phyloP scores from a whole-genome alignment of 257 asterid genomes.

The Jacaranda copaia region DNA sequence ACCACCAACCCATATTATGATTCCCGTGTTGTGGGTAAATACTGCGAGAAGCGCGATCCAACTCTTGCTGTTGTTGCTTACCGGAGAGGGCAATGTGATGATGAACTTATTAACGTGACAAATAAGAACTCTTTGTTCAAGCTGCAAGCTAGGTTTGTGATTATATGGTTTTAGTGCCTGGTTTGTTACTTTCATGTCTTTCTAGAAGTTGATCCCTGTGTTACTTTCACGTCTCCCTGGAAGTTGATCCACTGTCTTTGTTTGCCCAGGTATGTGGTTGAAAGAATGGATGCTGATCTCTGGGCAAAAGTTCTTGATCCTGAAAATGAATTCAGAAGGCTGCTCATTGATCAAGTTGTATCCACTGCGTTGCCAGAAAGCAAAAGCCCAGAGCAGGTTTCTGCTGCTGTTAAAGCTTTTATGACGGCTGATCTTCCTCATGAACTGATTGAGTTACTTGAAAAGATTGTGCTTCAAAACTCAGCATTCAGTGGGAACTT shows the following conservation, averaged over 20 bases:
- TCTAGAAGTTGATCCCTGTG: slow-evolving; percentile 18
- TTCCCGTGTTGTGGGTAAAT: slow-evolving; percentile 94
- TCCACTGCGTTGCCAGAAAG: slow-evolving; percentile 99
- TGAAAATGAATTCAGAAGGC: slow-evolving; percentile 95
- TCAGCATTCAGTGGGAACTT: slow-evolving; percentile 99
- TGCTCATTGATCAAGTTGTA: slow-evolving; percentile 98
- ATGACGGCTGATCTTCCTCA: slow-evolving; percentile 99
- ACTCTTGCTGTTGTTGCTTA: slow-evolving; percentile 98
- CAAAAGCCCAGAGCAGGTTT: slow-evolving; percentile 99
- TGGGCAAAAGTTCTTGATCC: slow-evolving; percentile 94
- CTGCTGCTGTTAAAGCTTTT: slow-evolving; percentile 99
- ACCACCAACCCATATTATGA: slow-evolving; percentile 94
- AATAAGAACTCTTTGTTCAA: slow-evolving; percentile 92
- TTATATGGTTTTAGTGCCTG: slow-evolving; percentile 17
- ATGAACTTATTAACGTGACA: slow-evolving; percentile 88
- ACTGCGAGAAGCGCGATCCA: slow-evolving; percentile 98
- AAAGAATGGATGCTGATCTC: slow-evolving; percentile 94
- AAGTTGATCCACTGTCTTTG: slow-evolving; percentile 22
- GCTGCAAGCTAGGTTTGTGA: slow-evolving; percentile 89
- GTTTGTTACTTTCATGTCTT: slow-evolving; percentile 12
- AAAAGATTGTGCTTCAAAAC: slow-evolving; percentile 97
- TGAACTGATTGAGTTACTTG: slow-evolving; percentile 96
- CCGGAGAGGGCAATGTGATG: slow-evolving; percentile 96
- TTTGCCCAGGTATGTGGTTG: slow-evolving; percentile 85
- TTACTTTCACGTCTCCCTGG: slow-evolving; percentile 34